These are phyloP conservation scores for Arctostaphylos glauca DNA, from an alignment of 148 eudicot species.

Conservation along the genomic window DNA sequence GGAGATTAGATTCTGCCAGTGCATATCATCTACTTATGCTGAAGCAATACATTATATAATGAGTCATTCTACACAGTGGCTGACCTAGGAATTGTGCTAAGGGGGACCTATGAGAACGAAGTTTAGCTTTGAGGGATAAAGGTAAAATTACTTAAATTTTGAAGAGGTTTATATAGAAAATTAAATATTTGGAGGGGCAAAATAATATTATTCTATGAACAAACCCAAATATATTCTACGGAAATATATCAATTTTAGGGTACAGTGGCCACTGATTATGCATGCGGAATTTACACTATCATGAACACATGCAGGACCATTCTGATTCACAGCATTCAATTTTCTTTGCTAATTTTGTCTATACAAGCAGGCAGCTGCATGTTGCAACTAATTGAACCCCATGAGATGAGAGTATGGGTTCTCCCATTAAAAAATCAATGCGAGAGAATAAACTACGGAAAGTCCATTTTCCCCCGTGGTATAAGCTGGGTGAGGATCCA, in stretches of 20 bases:
- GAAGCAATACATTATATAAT: background rate
- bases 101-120: too few relatives aligned
- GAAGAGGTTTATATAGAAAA: too few relatives aligned
- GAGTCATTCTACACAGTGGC: background rate
- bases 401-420: background rate
- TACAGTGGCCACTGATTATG: too few relatives aligned
- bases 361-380: background rate
- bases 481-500: too few relatives aligned
- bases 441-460: background rate
- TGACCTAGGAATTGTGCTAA: too few relatives aligned
- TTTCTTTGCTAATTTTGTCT: background rate
- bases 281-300: background rate
- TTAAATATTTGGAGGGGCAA: too few relatives aligned
- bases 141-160: too few relatives aligned
- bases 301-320: conserved; percentile 2
- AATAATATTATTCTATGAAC: too few relatives aligned
- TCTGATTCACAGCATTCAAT: background rate
- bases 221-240: too few relatives aligned
- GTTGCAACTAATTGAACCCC: background rate
- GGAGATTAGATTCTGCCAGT: background rate
- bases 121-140: too few relatives aligned
- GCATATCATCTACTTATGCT: background rate
- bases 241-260: too few relatives aligned
- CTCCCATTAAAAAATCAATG: background rate
- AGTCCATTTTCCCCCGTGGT: too few relatives aligned